These are phyloP conservation scores for Neospora caninum DNA, from an alignment of 169 alveolate species.

Conservation along the genomic window DNA sequence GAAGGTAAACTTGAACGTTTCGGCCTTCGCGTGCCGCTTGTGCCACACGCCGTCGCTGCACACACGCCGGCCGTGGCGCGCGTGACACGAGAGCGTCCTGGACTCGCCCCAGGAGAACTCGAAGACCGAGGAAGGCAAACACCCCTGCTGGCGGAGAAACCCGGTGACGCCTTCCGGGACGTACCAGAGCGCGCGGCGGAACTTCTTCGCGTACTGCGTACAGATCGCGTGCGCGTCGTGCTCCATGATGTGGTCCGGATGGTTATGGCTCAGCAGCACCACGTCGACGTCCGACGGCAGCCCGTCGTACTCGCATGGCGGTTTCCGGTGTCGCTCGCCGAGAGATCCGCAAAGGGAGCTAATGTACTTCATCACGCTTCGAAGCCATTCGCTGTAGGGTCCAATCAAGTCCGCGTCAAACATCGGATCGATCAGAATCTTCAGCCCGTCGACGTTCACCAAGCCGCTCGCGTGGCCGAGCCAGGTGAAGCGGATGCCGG, in stretches of 20 bases:
- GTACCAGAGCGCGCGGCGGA: slow-evolving; percentile 36
- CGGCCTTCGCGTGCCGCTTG: not conserved
- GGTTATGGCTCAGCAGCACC: slow-evolving; percentile 50
- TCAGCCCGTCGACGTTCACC: slow-evolving; percentile 44
- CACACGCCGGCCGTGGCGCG: slow-evolving; percentile 34
- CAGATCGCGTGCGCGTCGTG: slow-evolving; percentile 31
- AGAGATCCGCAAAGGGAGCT: slow-evolving; percentile 45
- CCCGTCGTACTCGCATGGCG: slow-evolving; percentile 15
- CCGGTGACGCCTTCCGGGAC: slow-evolving; percentile 62
- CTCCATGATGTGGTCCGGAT: slow-evolving; percentile 65
- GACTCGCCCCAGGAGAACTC: slow-evolving; percentile 65
- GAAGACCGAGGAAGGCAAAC: slow-evolving; percentile 34
- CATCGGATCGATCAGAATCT: slow-evolving; percentile 51
- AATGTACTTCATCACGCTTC: slow-evolving; percentile 18
- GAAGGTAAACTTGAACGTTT: slow-evolving; percentile 34
- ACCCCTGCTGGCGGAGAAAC: slow-evolving; percentile 55
- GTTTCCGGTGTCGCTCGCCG: slow-evolving; percentile 45
- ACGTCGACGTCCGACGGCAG: slow-evolving; percentile 37
- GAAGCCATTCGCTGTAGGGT: slow-evolving; percentile 37
- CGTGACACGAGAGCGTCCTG: slow-evolving; percentile 39
- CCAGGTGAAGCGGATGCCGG: slow-evolving; percentile 58
- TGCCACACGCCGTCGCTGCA: slow-evolving; percentile 58
- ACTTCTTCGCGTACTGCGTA: not conserved
- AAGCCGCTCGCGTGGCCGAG: slow-evolving; percentile 58
- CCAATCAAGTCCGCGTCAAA: slow-evolving; percentile 53